A percentile compares a stretch with the other conserved stretches of the same genome.
Conservation (phyloP, 1,139 yeast species). For the Yamadazyma aaseri region DNA sequence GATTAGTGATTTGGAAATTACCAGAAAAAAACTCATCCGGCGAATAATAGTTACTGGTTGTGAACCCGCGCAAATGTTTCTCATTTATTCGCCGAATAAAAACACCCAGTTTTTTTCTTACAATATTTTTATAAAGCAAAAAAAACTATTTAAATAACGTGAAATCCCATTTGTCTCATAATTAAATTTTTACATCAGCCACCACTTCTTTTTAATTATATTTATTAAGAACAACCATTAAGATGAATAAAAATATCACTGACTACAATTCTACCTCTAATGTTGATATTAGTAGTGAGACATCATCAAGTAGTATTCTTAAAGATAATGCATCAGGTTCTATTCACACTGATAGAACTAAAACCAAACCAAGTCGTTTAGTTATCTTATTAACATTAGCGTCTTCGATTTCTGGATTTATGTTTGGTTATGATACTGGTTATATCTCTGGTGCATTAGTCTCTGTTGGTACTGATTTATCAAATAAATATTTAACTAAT, state of each 20-base stretch:
- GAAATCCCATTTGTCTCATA: background rate
- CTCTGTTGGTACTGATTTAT: slow-evolving; percentile 73
- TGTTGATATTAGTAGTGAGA: slow-evolving; percentile 7
- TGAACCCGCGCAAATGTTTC: background rate
- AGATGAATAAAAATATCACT: slow-evolving; percentile 5
- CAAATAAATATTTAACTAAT: slow-evolving; percentile 49
- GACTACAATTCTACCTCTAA: slow-evolving; percentile 7
- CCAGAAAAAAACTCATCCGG: slow-evolving; percentile 4
- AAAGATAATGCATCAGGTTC: slow-evolving; percentile 4
- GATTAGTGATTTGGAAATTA: background rate
- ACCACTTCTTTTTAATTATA: too few species aligned
- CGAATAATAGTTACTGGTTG: slow-evolving; percentile 3
- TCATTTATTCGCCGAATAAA: slow-evolving; percentile 6
- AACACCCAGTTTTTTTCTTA: too few species aligned
- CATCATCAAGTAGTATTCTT: slow-evolving; percentile 11
- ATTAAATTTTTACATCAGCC: too few species aligned
- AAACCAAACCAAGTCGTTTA: slow-evolving; percentile 52
- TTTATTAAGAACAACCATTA: too few species aligned
- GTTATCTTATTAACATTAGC: slow-evolving; percentile 71
- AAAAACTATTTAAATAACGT: background rate
- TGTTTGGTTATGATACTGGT: slow-evolving; percentile 97
- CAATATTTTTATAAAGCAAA: too few species aligned
- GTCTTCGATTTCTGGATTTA: slow-evolving; percentile 89
- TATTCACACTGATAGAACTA: slow-evolving; percentile 3
- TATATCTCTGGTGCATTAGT: slow-evolving; percentile 91